Evolutionary conservation across 352 stramenopile species (phyloP), one percentile per base, ranked within the genome.

Genomic region (Globisporangium mamillatum): DNA sequence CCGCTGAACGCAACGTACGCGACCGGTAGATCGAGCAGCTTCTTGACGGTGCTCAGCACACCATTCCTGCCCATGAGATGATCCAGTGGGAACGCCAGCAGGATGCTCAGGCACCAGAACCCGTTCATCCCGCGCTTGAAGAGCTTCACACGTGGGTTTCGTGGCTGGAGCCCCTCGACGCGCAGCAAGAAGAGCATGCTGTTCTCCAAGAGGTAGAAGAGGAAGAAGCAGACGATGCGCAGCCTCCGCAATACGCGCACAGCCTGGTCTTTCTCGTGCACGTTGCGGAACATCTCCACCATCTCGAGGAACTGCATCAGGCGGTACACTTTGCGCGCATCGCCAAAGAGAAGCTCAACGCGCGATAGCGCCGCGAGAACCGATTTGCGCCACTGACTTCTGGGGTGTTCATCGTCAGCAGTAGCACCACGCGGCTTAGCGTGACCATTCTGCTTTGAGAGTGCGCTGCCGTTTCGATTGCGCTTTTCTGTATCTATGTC

Each of bases 301-400:
- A 91, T 88, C 66, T 91, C 82, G 25, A 91, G 52, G 56, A 91
- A 91, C 69, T 88, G 78, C 58, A 91, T 76, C 10, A 91, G 70
- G 16, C 82, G 82, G 60, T 85, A 88, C 29, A 87, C 77, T 67
- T 83, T 86, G 22, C 82, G 80, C 25, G 78, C 78, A 38, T 88
- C 79, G n/a, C 73, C 74, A 29, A 88, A 84, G 7, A 89, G 63
- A 32, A 71, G 56, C 66, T 90, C 82, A 10, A 84, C 63, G n/a
- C 80, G 67, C 8, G 66, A 52, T 10, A 84, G 61, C 24, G 71
- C 70, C 4, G 59, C 66, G 16, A 80, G 59, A 10, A 76, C 29
- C 41, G 69, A 72, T 0, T 20, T 67, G 12, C 56, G 65, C 32
- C 50, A 63, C 4, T 48, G 53, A 6, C 12, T 38, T 10, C 2